These are phyloP conservation scores for Ocimum tenuiflorum DNA, from an alignment of 257 asterid species.

Conservation along the genomic window DNA sequence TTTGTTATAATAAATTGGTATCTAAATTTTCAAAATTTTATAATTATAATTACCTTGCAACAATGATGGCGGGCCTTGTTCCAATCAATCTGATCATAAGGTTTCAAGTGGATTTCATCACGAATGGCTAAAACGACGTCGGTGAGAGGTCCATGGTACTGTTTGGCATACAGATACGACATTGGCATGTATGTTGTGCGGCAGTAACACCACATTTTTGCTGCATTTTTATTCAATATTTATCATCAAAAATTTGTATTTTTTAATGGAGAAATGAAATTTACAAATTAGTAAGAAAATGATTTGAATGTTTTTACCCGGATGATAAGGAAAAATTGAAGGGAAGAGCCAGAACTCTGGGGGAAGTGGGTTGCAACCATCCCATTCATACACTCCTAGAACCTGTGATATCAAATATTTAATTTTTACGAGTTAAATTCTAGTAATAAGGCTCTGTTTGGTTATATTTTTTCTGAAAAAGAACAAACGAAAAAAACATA, in stretches of 20 bases:
- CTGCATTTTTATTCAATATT: constrained; percentile 26
- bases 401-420: constrained; percentile 38
- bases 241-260: no score
- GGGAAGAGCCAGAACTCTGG: constrained; percentile 89
- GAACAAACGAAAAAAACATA: no score
- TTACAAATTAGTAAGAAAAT: no score
- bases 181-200: constrained; percentile 80
- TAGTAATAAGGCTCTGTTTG: no score
- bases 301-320: constrained; percentile 28
- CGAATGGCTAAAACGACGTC: constrained; percentile 57
- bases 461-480: no score
- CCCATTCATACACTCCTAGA: constrained; percentile 86
- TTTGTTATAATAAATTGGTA: no score
- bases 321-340: constrained; percentile 65
- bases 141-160: constrained; percentile 61
- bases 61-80: constrained; percentile 69
- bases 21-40: no score
- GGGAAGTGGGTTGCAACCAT: constrained; percentile 86
- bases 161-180: constrained; percentile 66
- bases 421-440: background rate
- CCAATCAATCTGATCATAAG: constrained; percentile 61
- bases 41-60: constrained; percentile 30
- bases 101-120: constrained; percentile 48
- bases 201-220: constrained; percentile 85
- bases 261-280: no score